phyloP scores from a whole-genome alignment of 75 land plant species.

The Cryptomeria japonica region DNA sequence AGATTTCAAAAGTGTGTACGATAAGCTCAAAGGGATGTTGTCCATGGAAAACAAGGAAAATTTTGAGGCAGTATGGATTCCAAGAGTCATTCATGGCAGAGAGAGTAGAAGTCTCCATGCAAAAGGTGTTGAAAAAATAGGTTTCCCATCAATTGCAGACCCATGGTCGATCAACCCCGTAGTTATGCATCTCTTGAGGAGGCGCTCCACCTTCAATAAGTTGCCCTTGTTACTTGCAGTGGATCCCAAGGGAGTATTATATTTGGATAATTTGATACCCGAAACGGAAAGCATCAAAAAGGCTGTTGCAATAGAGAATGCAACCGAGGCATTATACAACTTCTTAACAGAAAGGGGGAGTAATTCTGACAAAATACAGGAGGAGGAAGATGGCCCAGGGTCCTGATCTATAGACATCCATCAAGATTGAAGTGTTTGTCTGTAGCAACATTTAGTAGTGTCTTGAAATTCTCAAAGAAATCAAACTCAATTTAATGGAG shows the following conservation, averaged over 20 bases:
- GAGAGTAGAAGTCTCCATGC: neutral
- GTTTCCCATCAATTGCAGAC: neutral
- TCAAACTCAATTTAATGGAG: no score
- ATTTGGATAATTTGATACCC: neutral
- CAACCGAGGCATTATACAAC: no score
- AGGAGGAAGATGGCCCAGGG: no score
- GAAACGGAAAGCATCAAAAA: neutral
- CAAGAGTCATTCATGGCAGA: neutral
- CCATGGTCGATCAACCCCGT: neutral
- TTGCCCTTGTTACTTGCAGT: neutral
- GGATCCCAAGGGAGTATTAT: neutral
- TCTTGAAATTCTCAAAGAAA: no score
- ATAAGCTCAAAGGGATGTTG: neutral
- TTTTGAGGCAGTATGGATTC: neutral
- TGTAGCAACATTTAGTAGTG: no score
- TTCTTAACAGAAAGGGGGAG: no score
- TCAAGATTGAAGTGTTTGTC: no score
- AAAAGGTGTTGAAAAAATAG: neutral
- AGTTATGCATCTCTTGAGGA: neutral
- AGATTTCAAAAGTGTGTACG: neutral
- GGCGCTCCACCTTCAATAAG: neutral
- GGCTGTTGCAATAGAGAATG: no score
- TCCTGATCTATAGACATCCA: no score
- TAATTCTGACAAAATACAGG: no score
- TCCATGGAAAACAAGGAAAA: neutral